phyloP scores from a whole-genome alignment of 2,329 filamentous ascomycete species.

The Pseudogymnoascus sp. region DNA sequence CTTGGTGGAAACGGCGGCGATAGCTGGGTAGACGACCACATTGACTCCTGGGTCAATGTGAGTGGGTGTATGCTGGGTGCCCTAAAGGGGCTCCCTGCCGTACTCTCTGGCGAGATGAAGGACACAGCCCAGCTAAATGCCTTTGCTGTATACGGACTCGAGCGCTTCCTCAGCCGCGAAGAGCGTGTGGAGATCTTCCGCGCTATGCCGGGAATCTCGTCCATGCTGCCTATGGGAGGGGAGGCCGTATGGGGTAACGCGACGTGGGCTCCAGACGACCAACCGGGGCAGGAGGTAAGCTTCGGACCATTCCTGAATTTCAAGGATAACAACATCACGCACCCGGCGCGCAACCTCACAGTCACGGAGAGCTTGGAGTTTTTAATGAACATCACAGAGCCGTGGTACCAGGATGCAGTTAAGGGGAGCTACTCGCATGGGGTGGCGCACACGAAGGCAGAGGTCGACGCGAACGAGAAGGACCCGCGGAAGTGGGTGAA shows the following conservation, averaged over 20 bases:
- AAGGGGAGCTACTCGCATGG: constrained; percentile 76
- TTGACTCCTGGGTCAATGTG: constrained; percentile 97
- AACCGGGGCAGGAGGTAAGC: constrained; percentile 59
- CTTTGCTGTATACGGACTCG: constrained; percentile 91
- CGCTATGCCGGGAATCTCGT: constrained; percentile 92
- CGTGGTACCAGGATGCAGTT: constrained; percentile 75
- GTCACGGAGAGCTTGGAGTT: constrained; percentile 69
- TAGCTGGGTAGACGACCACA: constrained; percentile 79
- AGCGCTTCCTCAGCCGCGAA: constrained; percentile 86
- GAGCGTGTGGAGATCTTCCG: constrained; percentile 91
- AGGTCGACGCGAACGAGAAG: constrained; percentile 77
- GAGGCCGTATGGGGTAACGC: constrained; percentile 90
- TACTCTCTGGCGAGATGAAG: constrained; percentile 95
- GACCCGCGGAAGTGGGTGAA: constrained; percentile 85
- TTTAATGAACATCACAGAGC: constrained; percentile 67
- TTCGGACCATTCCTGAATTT: constrained; percentile 85
- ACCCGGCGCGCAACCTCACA: constrained; percentile 67
- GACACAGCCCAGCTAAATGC: constrained; percentile 95
- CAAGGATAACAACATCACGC: constrained; percentile 55
- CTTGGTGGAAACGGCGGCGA: constrained; percentile 73
- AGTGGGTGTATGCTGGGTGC: constrained; percentile 96
- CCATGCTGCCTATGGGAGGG: constrained; percentile 92
- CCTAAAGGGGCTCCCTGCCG: constrained; percentile 79
- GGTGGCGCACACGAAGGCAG: constrained; percentile 66
- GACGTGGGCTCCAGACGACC: constrained; percentile 82